These are phyloP conservation scores for Luzula sylvatica DNA, from an alignment of 176 grass and related monocot genomes.

Conservation along the genomic window DNA sequence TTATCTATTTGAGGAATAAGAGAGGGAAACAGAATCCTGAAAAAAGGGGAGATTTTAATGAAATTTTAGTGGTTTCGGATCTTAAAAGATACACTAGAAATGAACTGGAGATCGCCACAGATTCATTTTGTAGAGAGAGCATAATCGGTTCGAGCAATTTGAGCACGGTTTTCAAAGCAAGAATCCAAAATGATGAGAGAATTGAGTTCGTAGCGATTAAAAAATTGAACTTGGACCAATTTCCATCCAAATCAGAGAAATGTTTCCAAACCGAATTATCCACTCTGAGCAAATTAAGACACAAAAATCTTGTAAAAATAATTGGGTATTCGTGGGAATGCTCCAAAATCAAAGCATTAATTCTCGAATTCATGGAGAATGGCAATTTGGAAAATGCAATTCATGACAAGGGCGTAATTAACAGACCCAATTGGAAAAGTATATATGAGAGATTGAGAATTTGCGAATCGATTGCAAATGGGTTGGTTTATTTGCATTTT, in stretches of 20 bases:
- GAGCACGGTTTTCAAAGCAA: constrained; percentile 76
- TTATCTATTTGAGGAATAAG: constrained; percentile 21
- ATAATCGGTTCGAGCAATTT: constrained; percentile 60
- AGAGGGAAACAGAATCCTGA: constrained; percentile 15
- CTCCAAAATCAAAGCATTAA: constrained; percentile 60
- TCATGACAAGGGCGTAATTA: constrained; percentile 14
- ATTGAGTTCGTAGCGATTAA: constrained; percentile 45
- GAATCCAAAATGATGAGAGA: constrained; percentile 30
- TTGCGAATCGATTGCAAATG: constrained; percentile 64
- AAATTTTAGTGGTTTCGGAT: constrained; percentile 39
- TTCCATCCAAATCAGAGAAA: constrained; percentile 71
- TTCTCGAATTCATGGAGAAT: constrained; percentile 86
- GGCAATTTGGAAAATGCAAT: constrained; percentile 61
- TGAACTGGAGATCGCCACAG: constrained; percentile 48
- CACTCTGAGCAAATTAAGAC: constrained; percentile 45
- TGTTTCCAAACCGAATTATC: constrained; percentile 56
- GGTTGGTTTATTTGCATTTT: constrained; percentile 67
- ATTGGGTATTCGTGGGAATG: constrained; percentile 71
- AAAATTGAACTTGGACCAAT: constrained; percentile 72
- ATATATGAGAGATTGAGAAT: constrained; percentile 40
- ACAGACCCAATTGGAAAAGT: constrained; percentile 25
- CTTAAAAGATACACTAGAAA: constrained; percentile 49
- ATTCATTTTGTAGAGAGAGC: constrained; percentile 45
- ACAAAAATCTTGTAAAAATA: constrained; percentile 83
- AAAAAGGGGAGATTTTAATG: neutral